These are phyloP conservation scores for Pythium myriotylum DNA, from an alignment of 352 stramenopile genomes.

Conservation along the genomic window DNA sequence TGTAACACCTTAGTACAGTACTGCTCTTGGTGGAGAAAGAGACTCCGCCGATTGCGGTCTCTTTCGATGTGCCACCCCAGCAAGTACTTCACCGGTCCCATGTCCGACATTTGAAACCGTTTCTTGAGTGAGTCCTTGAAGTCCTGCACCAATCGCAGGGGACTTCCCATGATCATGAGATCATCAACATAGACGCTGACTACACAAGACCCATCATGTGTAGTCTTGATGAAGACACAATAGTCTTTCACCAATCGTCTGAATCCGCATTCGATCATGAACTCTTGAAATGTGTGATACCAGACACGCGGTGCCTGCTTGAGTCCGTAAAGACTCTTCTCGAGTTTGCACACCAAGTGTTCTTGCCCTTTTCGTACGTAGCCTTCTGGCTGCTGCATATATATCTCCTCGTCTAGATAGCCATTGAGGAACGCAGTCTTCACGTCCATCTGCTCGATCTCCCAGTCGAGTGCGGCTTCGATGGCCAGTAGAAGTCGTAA, in stretches of 20 bases:
- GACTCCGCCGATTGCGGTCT: not conserved
- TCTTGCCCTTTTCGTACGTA: conserved; percentile 6
- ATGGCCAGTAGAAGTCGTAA: too few species aligned
- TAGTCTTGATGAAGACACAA: conserved; percentile 26
- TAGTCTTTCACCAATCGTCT: conserved; percentile 17
- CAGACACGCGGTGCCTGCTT: conserved; percentile 22
- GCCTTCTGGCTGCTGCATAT: conserved; percentile 16
- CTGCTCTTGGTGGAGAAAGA: conserved; percentile 24
- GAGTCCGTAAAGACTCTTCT: conserved; percentile 26
- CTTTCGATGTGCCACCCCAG: conserved; percentile 18
- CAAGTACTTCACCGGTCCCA: conserved; percentile 17
- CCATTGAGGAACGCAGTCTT: conserved; percentile 16
- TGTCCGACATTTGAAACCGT: conserved; percentile 17
- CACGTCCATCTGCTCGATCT: conserved; percentile 20
- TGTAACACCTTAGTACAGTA: conserved; percentile 20
- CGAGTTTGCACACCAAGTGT: conserved; percentile 14
- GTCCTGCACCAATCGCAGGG: conserved; percentile 1
- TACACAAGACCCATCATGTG: not conserved
- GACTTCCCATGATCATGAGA: conserved; percentile 17
- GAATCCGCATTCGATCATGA: conserved; percentile 21
- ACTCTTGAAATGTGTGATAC: conserved; percentile 13
- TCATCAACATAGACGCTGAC: conserved; percentile 32
- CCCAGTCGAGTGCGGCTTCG: too few species aligned
- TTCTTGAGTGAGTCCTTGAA: conserved; percentile 8
- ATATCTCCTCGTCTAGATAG: conserved; percentile 14